Evolutionary conservation across 176 grass and related monocot genomes (phyloP), one percentile per base, ranked within the genome.

Genomic region (Avena eriantha): DNA sequence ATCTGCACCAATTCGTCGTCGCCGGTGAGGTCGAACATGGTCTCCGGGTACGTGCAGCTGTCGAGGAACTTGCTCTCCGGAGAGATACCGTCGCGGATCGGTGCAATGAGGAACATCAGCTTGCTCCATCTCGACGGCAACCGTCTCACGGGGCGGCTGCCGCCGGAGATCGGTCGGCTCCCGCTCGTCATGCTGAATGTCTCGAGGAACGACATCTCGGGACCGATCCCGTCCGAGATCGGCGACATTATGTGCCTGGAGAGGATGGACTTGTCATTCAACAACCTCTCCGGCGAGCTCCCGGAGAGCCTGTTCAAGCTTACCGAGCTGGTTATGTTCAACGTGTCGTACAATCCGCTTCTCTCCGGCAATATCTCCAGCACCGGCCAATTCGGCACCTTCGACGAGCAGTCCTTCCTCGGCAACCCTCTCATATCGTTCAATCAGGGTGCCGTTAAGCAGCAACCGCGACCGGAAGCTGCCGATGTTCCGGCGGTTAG

Each of bases 241-340:
- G 94, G 94, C 15, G 1, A 9, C 66, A 69, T 98, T 26, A 12
- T 24, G 59, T 98, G 97, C 80, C 92, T 98, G 55, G 58, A 84
- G 35, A 94, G 45, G 29, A 21, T 96, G 43, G 97, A 98, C 80
- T 41, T 98, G 2, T 96, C 97, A 1, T 56, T 10, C 84, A 98
- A 98, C 83, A 98, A 96, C 67, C 91, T 98, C 75, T 98, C 97
- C 18, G 94, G 92, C 57, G 82, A 91, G 76, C 85, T 98, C 65
- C 97, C 94, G 23, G 21, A 23, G 22, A 96, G 72, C 82, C 64
- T 98, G 46, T 90, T 85, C 80, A 7, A 82, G 47, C 86, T 98
- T 10, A 82, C 79, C 16, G 75, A 83, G 8, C 90, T 98, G 36
- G 80, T 47, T 48, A 85, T 90, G 80, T 98, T 98, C 90, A 98